Percentiles rank a stretch among this genome's conserved stretches.
Evolutionary conservation across 2,329 filamentous ascomycete genomes (phyloP).

Genomic region (Penicillium sp.): DNA sequence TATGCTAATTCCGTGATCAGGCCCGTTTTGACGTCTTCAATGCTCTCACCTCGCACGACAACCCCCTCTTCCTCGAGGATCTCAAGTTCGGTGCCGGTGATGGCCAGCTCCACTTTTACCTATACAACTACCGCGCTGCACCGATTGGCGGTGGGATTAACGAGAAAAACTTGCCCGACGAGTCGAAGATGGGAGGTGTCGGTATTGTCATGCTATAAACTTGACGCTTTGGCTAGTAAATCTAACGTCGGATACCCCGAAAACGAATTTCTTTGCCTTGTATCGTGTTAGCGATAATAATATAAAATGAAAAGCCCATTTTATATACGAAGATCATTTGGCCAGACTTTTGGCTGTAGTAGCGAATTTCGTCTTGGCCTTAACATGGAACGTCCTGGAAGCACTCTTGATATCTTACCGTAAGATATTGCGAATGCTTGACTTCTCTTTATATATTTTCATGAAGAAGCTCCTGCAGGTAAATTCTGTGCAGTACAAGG

Average conservation of each 20-base stretch:
- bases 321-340: background rate
- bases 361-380: background rate
- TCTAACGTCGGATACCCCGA: constrained; percentile 14
- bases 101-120: constrained; percentile 91
- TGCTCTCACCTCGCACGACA: constrained; percentile 88
- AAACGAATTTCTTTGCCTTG: constrained; percentile 12
- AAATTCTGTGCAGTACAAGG: background rate
- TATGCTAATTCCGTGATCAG: constrained; percentile 29
- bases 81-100: constrained; percentile 95
- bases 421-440: background rate
- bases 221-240: constrained; percentile 7
- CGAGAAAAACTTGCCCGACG: constrained; percentile 72
- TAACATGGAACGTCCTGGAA: background rate
- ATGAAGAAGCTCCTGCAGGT: background rate
- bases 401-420: no score
- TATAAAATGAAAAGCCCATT: background rate
- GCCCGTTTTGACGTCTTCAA: constrained; percentile 94
- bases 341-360: background rate
- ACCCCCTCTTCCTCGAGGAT: constrained; percentile 85
- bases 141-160: constrained; percentile 85
- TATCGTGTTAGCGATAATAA: constrained; percentile 3
- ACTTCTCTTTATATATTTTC: no score
- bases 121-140: constrained; percentile 93
- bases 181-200: constrained; percentile 76
- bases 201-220: constrained; percentile 77